Evolutionary conservation across 257 asterid genomes (phyloP).

Genomic region (Scutellaria minor): DNA sequence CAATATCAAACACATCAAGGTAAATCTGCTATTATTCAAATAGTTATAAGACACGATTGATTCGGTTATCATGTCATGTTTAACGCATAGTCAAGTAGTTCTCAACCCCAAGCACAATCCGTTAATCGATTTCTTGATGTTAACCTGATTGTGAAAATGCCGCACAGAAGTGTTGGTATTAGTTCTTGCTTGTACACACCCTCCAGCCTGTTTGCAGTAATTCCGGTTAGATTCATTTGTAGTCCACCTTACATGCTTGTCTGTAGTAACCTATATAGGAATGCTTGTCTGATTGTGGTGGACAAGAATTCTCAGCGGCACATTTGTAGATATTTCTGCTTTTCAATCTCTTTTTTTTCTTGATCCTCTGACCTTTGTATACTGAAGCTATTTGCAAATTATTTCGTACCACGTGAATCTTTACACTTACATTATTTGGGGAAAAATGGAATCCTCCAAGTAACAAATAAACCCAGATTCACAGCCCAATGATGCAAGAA

Average conservation of each 20-base stretch:
- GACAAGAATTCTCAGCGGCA: no score
- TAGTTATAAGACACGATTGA: slow-evolving; percentile 39
- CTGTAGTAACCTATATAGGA: not conserved
- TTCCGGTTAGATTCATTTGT: not conserved
- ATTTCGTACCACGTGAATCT: no score
- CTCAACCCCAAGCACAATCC: no score
- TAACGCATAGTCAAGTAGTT: not conserved
- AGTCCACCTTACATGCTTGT: slow-evolving; percentile 12
- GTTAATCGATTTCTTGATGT: slow-evolving; percentile 2
- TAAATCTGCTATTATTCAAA: slow-evolving; percentile 27
- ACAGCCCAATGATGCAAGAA: no score
- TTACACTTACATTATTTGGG: no score
- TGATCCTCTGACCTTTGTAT: no score
- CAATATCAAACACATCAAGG: slow-evolving; percentile 37
- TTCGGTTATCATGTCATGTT: not conserved
- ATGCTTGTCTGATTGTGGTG: no score
- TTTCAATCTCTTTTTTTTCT: no score
- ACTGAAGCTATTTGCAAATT: no score
- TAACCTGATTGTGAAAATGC: slow-evolving; percentile 58
- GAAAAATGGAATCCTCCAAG: no score
- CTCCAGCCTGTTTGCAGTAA: not conserved
- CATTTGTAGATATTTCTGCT: no score
- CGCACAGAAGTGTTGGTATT: slow-evolving; percentile 7
- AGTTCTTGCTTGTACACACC: slow-evolving; percentile 4
- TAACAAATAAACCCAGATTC: no score